Base-by-base conservation (phyloP, 2,329 filamentous ascomycete genomes). In the Aspergillus intermedius region DNA sequence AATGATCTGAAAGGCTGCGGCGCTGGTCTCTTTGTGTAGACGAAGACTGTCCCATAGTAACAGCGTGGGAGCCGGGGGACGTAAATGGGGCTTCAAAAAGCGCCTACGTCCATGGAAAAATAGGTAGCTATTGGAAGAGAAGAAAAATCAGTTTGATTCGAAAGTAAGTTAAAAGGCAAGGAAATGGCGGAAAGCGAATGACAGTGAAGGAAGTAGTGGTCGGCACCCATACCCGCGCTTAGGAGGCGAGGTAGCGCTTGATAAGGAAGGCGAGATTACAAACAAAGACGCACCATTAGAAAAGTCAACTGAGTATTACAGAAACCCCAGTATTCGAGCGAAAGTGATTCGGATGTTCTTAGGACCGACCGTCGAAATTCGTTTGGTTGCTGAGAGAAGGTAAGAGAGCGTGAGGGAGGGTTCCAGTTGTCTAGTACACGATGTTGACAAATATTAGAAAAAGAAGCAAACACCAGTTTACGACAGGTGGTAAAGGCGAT, bases 41-140 rank as follows among this genome's bases (percentile, higher is more conserved):
- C 42, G 67, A 68, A 55, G 64, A 64, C 59, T 72, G 70, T 62
- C 70, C 70, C 70, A 73, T 73, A 68, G 63, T 67, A 68, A 55
- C 59, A 57, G 45, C 46, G 44, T 44, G 42, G 44, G 51, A 51
- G 41, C 37, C 19, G 49, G 44, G 46, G 51, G 49, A 53, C 49
- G 47, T 54, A 49, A 55, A 47, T 53, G 52, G 51, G 53, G 51
- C 51, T 50, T 62, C 59, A 63, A 47, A 56, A 54, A 48, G 50
- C 51, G 52, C 54, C 51, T 56, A 62, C 57, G 57, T 62, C 64
- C 63, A 67, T 66, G 52, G 44, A 57, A 57, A 53, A 42, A 42
- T 45, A 44, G 55, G 56, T 59, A 52, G 55, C 58, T 60, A 59
- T 57, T n/a, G 19, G 5, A 17, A 17, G 2, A 30, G 23, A 34